Evolutionary conservation across 129 eudicot species (phyloP), one percentile per base, ranked within the genome.

Genomic region (Flaveria sonorensis): DNA sequence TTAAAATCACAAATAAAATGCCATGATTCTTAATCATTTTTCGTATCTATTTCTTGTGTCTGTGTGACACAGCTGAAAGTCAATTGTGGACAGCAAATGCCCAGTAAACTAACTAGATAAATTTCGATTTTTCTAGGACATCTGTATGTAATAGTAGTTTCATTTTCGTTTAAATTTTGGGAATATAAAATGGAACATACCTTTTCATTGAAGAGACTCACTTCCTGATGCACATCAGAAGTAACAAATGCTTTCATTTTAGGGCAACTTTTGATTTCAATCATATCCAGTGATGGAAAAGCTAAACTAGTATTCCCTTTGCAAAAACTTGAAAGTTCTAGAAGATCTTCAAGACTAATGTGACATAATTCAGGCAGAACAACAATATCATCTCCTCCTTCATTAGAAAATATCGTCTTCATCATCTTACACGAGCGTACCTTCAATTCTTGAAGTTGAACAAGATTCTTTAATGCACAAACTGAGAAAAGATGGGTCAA

Each of bases 161-260:
- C 71, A 39, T 36, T 39, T 72, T 28, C 26, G 32, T 7, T 72
- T 20, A 48, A n/a, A 53, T 16, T 21, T 40, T 28, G 26, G 18
- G 65, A 74, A 65, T 23, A 47, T 62, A 18, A 61, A 14, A 63
- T 76, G 53, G 1, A 43, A n/a, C 75, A 63, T 76, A 85, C 88
- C 86, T 78, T 85, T 56, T 78, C 86, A 81, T 39, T 73, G 81
- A 85, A 85, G 12, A 82, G 72, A 30, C 53, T 77, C 57, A 20
- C 78, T 48, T 72, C 86, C 42, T 66, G 79, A 73, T 68, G 78
- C 79, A 57, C 59, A 59, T 62, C 46, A 69, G 79, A 74, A 55
- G 51, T 66, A 46, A 67, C 76, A 81, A 85, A 78, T 21, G 78
- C 66, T 62, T 64, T 78, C 81, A 85, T 74, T 63, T 56, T 70